phyloP scores from a whole-genome alignment of 208 protist species.

The Trypanosoma mega region DNA sequence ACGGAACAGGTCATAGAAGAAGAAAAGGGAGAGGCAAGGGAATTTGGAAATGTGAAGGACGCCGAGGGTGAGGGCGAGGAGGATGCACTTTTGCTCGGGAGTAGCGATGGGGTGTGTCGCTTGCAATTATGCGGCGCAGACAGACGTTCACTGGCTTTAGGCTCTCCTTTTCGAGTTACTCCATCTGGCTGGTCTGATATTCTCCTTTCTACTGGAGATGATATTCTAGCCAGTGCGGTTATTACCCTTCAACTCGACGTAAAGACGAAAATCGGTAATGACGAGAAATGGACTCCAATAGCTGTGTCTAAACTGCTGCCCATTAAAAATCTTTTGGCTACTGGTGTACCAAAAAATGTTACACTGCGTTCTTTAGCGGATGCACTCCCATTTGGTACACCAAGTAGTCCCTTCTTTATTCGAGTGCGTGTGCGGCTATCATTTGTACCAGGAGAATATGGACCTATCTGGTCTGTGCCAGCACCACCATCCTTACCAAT shows the following conservation, averaged over 20 bases:
- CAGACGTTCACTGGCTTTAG: slow-evolving; percentile 2
- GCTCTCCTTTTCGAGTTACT: slow-evolving; percentile 12
- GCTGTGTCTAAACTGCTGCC: slow-evolving; percentile 9
- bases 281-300: slow-evolving; percentile 6
- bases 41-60: slow-evolving; percentile 4
- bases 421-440: not conserved
- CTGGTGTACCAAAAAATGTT: too few species aligned
- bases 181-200: slow-evolving; percentile 24
- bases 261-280: not conserved
- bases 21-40: not conserved
- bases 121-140: slow-evolving; percentile 14
- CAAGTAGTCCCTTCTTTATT: not conserved
- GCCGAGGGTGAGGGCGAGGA: not conserved
- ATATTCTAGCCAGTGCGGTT: slow-evolving; percentile 6
- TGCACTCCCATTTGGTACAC: too few species aligned
- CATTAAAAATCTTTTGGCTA: slow-evolving; percentile 8
- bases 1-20: not conserved
- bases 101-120: not conserved
- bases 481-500: too few species aligned
- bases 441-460: not conserved
- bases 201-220: slow-evolving; percentile 9
- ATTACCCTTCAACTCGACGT: slow-evolving; percentile 18
- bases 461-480: not conserved
- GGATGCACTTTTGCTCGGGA: not conserved
- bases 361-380: too few species aligned